Evolutionary conservation across 345 rosid species (phyloP).

Genomic region (Gossypium bickii): DNA sequence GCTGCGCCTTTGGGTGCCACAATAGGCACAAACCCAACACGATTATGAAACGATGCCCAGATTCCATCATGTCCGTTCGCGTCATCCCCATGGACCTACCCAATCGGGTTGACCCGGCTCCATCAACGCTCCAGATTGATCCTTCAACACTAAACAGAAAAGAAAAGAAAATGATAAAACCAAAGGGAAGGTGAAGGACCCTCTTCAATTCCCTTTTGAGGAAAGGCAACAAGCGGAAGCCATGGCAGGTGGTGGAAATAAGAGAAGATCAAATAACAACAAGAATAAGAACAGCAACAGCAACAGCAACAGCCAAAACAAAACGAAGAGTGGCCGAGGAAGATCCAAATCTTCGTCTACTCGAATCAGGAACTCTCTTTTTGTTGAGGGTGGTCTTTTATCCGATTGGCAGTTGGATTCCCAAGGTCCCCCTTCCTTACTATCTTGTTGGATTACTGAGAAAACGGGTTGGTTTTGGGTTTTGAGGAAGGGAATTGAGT

Average conservation of each 20-base stretch:
- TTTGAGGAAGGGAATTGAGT: neutral
- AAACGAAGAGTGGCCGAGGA: conserved; percentile 24
- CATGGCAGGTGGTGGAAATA: conserved; percentile 55
- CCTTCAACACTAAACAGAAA: neutral
- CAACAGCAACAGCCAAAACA: conserved; percentile 21
- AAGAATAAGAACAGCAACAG: conserved; percentile 17
- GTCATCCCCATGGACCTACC: neutral
- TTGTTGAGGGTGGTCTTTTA: conserved; percentile 73
- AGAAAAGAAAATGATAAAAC: neutral
- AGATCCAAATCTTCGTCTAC: conserved; percentile 26
- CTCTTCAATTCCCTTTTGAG: neutral
- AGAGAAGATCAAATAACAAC: conserved; percentile 36
- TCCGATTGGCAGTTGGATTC: conserved; percentile 54
- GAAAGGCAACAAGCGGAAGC: neutral
- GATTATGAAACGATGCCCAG: neutral
- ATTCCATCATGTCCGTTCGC: neutral
- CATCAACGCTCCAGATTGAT: conserved; percentile 5
- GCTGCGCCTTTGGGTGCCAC: neutral
- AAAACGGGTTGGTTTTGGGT: neutral
- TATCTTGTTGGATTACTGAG: neutral
- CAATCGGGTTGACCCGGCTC: neutral
- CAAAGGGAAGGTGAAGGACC: neutral
- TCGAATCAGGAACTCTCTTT: conserved; percentile 38
- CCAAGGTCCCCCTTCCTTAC: conserved; percentile 13
- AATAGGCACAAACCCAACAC: neutral